These are phyloP conservation scores for Stephanodiscus triporus DNA, from an alignment of 108 stramenopile genomes.

Conservation along the genomic window DNA sequence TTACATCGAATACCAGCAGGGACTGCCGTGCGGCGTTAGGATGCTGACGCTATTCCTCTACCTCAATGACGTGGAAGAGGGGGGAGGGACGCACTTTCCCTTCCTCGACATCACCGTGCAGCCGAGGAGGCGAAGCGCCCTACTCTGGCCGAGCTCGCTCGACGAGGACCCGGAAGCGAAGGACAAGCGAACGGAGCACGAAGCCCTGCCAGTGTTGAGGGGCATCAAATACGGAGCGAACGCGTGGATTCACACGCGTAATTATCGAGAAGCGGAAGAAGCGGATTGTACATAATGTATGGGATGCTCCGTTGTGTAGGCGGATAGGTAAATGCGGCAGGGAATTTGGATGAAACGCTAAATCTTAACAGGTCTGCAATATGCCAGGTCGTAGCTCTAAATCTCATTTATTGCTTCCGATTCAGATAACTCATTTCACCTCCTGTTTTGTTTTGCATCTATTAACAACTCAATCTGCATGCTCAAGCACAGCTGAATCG, in stretches of 20 bases:
- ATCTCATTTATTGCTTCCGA: background rate
- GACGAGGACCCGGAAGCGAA: slow-evolving; percentile 61
- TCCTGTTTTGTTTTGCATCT: too few relatives aligned
- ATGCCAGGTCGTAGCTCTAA: background rate
- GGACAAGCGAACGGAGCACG: slow-evolving; percentile 78
- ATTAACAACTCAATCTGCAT: background rate
- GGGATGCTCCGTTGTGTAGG: background rate
- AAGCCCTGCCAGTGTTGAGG: slow-evolving; percentile 76
- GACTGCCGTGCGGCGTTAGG: slow-evolving; percentile 72
- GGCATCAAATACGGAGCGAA: slow-evolving; percentile 91
- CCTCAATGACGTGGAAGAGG: slow-evolving; percentile 86
- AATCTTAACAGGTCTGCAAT: background rate
- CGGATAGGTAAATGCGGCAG: background rate
- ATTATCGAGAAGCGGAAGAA: slow-evolving; percentile 45
- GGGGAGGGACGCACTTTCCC: slow-evolving; percentile 87
- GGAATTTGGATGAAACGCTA: background rate
- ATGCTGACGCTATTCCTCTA: slow-evolving; percentile 89
- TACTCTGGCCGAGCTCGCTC: slow-evolving; percentile 81
- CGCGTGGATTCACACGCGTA: slow-evolving; percentile 87
- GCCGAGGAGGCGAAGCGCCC: slow-evolving; percentile 74
- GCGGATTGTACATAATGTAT: slow-evolving; percentile 3
- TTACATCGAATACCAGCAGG: slow-evolving; percentile 50
- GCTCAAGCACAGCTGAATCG: background rate
- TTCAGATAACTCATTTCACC: background rate
- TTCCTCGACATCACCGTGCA: slow-evolving; percentile 62